Base-by-base conservation (phyloP, 83 land plant genomes). In the Picea mariana region DNA sequence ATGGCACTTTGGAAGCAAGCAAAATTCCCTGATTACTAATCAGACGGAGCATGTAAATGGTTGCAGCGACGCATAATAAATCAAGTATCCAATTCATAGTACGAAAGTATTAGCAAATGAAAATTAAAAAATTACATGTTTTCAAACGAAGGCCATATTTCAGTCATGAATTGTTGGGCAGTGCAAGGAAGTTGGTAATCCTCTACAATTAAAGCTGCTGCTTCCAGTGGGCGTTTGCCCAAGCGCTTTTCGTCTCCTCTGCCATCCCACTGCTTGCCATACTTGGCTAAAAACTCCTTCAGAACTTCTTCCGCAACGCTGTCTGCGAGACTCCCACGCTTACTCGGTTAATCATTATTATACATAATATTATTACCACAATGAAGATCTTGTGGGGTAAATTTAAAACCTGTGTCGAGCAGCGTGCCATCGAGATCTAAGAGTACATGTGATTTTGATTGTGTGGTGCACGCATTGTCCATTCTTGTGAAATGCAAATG, bases 351-450 rank as follows among this genome's bases (percentile, higher is more conserved):
- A 26, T 49, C 55, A 6, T 17, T 16, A 67, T 75, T 9, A 55
- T 44, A 63, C n/a, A 24, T 75, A 17, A 49, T 0, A 4, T 24
- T 40, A 3, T 26, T 59, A 31, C 42, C 73, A 62, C n/a, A n/a
- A n/a, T n/a, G 42, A 26, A 58, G 31, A 38, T 9, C 17, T 9
- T 62, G 27, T 38, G 79, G 16, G 49, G 15, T 38, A 13, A 80
- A 17, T 15, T 62, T 6, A 71, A 3, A 15, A 97, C 99, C 99
- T 87, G 99, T 97, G 80, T 95, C 93, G 11, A 97, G 83, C 6
- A 97, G 91, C 0, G 99, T 97, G 34, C 98, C 99, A 85, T 97
- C 98, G 82, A 97, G 82, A 83, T 97, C 99, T 15, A 97, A 77
- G 69, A 97, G 82, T 23, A 93, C 97, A 77, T 85, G 81, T 0